These are phyloP conservation scores for Bertia moriformis DNA, from an alignment of 2,329 filamentous ascomycete species.

Conservation along the genomic window DNA sequence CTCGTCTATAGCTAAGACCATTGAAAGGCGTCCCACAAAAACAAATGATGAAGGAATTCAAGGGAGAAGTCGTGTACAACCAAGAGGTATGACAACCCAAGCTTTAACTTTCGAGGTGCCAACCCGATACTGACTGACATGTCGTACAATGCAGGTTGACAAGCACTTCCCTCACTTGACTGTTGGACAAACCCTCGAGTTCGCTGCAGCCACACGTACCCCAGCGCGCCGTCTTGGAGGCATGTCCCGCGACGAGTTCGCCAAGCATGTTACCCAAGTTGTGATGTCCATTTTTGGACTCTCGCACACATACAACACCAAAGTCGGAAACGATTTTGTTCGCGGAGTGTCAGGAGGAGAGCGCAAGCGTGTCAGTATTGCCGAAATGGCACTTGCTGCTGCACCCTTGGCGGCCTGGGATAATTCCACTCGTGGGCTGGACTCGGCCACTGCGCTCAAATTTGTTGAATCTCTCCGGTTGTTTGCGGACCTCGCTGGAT, in stretches of 20 bases:
- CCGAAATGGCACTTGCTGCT: slow-evolving; percentile 57
- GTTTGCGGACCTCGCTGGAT: slow-evolving; percentile 46
- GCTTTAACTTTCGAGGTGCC: slow-evolving; percentile 12
- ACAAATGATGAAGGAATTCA: slow-evolving; percentile 42
- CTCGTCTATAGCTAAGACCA: slow-evolving; percentile 29
- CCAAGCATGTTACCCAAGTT: slow-evolving; percentile 47
- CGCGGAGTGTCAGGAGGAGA: slow-evolving; percentile 60
- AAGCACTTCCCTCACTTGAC: slow-evolving; percentile 67
- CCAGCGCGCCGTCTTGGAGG: slow-evolving; percentile 49
- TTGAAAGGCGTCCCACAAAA: slow-evolving; percentile 19
- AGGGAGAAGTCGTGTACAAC: slow-evolving; percentile 59
- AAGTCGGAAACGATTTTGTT: slow-evolving; percentile 61
- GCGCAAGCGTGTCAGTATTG: slow-evolving; percentile 68
- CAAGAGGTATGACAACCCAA: slow-evolving; percentile 36
- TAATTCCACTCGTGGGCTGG: slow-evolving; percentile 47
- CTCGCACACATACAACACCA: slow-evolving; percentile 57
- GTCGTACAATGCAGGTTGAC: slow-evolving; percentile 30
- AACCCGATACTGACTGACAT: slow-evolving; percentile 1
- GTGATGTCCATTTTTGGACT: slow-evolving; percentile 62
- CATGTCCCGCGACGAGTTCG: slow-evolving; percentile 44
- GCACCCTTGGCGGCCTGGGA: slow-evolving; percentile 27
- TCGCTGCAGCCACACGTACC: slow-evolving; percentile 56
- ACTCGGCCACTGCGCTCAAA: slow-evolving; percentile 59
- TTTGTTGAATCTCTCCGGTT: slow-evolving; percentile 56
- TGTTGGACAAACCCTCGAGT: slow-evolving; percentile 59